A percentile compares a stretch with the other conserved stretches of the same genome.
phyloP scores from a whole-genome alignment of 148 eudicot genomes.

The Mesembryanthemum crystallinum region DNA sequence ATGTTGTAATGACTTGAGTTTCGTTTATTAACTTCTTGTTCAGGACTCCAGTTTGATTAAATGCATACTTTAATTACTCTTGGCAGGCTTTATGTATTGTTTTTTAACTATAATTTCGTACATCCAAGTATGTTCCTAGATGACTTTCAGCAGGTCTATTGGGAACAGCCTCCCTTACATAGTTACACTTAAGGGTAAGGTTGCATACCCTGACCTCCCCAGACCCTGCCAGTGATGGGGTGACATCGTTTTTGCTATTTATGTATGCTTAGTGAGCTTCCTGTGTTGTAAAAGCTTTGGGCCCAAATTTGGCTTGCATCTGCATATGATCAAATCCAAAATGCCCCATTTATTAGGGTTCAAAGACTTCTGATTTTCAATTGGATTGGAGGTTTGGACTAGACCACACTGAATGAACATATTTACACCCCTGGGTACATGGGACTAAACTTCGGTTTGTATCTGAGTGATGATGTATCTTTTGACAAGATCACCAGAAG shows the following conservation, averaged over 20 bases:
- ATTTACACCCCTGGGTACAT: not conserved
- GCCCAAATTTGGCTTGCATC: not conserved
- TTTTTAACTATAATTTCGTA: not conserved
- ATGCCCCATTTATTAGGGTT: not conserved
- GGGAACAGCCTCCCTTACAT: too few relatives aligned
- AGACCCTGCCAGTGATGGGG: too few relatives aligned
- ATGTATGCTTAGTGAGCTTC: not conserved
- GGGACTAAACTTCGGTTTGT: not conserved
- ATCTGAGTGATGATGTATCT: not conserved
- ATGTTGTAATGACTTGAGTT: not conserved
- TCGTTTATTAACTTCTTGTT: not conserved
- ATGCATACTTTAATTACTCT: too few relatives aligned
- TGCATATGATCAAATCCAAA: not conserved
- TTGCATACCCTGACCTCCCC: too few relatives aligned
- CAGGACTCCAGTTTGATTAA: too few relatives aligned
- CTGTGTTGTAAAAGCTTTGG: not conserved
- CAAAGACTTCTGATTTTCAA: not conserved
- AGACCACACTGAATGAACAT: not conserved
- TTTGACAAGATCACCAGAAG: not conserved
- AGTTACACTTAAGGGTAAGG: too few relatives aligned
- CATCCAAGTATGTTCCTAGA: not conserved
- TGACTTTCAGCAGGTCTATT: too few relatives aligned
- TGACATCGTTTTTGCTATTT: not conserved
- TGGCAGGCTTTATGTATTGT: too few relatives aligned
- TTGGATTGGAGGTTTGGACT: not conserved